Percentiles rank a stretch among this genome's conserved stretches.
These are phyloP conservation scores for Fusarium sp. DNA, from an alignment of 2,329 filamentous ascomycete species.

Conservation along the genomic window DNA sequence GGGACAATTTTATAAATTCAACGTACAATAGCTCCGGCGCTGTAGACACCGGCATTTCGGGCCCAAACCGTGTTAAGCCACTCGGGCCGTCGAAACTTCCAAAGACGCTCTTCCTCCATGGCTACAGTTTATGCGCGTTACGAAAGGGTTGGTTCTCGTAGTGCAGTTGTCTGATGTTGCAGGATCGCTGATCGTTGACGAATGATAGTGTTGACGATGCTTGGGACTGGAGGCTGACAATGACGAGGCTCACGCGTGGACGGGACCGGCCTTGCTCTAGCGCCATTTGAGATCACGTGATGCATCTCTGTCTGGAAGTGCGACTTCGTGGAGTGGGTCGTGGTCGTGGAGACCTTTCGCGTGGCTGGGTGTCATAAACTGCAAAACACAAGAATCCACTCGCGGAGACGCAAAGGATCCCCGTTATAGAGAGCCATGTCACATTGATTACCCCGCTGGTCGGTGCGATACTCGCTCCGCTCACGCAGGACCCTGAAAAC, in stretches of 20 bases:
- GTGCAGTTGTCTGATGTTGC: background rate
- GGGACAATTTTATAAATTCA: background rate
- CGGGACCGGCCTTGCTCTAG: constrained; percentile 25
- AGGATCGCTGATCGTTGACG: constrained; percentile 1
- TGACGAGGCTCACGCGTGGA: constrained; percentile 42
- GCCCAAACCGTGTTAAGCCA: constrained; percentile 73
- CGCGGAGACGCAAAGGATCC: constrained; percentile 29
- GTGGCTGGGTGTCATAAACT: constrained; percentile 24
- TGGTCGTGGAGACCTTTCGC: constrained; percentile 2
- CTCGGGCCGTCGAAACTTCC: constrained; percentile 72
- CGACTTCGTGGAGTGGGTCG: background rate
- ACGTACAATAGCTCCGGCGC: constrained; percentile 69
- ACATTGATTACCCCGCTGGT: constrained; percentile 31
- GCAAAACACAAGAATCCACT: constrained; percentile 34
- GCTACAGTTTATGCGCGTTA: background rate
- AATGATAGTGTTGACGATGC: constrained; percentile 27
- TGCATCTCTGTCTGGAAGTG: background rate
- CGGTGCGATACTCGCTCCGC: constrained; percentile 26
- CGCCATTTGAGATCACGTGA: constrained; percentile 32
- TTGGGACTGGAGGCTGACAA: constrained; percentile 35
- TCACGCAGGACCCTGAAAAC: constrained; percentile 28
- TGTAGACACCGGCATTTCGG: constrained; percentile 71
- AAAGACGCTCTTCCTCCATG: constrained; percentile 74
- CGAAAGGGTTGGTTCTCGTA: background rate
- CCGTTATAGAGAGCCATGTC: constrained; percentile 29